Base-by-base conservation (phyloP, 257 asterid species). In the Scutellaria baicalensis region DNA sequence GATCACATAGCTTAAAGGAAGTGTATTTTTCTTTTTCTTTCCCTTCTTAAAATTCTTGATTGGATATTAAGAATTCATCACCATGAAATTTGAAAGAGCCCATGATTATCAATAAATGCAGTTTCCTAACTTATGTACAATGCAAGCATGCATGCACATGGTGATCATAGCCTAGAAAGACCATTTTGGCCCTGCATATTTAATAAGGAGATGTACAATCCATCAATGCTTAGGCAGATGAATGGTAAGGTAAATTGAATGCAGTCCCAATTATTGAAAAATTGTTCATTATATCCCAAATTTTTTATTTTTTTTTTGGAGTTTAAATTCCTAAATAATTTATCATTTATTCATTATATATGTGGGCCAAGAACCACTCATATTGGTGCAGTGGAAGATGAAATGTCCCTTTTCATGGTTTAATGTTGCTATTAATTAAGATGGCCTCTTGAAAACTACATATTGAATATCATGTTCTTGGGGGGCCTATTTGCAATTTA, bases 381-480 rank as follows among this genome's bases (percentile, higher is more conserved):
- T 43, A 20, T 66, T 43, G 61, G 20, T 71, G 80, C 31, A 71
- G 65, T 54, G 78, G 82, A 52, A 72, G 78, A 77, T 66, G 84
- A 79, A 65, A 65, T 47, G 84, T 78, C 79, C 71, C 52, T 47
- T 72, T 77, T 69, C 80, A 70, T 57, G 44, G 66, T 79, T 73
- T 79, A 75, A 75, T 79, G 78, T 62, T 39, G 75, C 75, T 35
- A 69, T 74, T 73, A 63, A 71, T 59, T 48, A 80, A 77, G 9
- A 56, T 75, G 77, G 74, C 60, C 58, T 23, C 40, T 68, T 59
- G 72, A 74, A 58, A 45, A 20, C 62, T 76, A 68, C 50, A 54
- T 18, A 44, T 69, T 59, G 11, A 73, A 54, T 35, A 57, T 66
- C 75, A 23, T 72, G 73, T 70, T 48, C 63, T 59, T 66, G 44